phyloP scores from a whole-genome alignment of 768 basidiomycete genomes.

The Trametes cinnabarina region DNA sequence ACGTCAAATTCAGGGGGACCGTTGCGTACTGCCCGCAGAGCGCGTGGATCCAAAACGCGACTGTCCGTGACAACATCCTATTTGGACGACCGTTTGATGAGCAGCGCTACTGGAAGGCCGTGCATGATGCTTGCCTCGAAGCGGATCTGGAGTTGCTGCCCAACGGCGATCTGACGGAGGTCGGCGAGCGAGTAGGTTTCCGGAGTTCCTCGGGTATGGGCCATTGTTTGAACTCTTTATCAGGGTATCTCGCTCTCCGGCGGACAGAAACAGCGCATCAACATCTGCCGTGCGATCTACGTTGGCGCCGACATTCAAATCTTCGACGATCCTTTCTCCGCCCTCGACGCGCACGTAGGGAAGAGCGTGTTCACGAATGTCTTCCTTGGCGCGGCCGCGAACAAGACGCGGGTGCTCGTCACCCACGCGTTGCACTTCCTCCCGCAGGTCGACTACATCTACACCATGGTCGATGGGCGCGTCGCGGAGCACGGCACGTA shows the following conservation, averaged over 20 bases:
- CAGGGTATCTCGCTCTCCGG: conserved; percentile 86
- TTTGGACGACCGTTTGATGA: conserved; percentile 85
- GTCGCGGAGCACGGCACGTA: conserved; percentile 84
- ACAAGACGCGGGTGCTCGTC: conserved; percentile 84
- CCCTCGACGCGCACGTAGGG: conserved; percentile 90
- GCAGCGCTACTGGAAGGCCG: conserved; percentile 76
- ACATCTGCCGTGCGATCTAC: conserved; percentile 86
- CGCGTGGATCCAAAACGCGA: conserved; percentile 93
- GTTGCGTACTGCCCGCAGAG: conserved; percentile 84
- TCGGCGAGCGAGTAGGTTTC: conserved; percentile 60
- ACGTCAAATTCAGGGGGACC: conserved; percentile 66
- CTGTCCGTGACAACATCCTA: conserved; percentile 84
- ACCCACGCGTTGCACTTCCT: conserved; percentile 92
- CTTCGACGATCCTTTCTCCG: conserved; percentile 88
- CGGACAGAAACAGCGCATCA: conserved; percentile 77
- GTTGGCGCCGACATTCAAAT: conserved; percentile 83
- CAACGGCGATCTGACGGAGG: conserved; percentile 51
- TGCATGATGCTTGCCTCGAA: conserved; percentile 65
- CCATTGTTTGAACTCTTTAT: background rate
- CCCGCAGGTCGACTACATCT: conserved; percentile 83
- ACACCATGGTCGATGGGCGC: conserved; percentile 70
- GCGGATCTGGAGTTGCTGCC: conserved; percentile 50
- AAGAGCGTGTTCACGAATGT: conserved; percentile 85
- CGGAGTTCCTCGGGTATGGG: conserved; percentile 6
- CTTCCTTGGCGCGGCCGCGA: conserved; percentile 56